Evolutionary conservation across 176 grass and related monocot genomes (phyloP), one percentile per base, ranked within the genome.

Genomic region (Oryza punctata): DNA sequence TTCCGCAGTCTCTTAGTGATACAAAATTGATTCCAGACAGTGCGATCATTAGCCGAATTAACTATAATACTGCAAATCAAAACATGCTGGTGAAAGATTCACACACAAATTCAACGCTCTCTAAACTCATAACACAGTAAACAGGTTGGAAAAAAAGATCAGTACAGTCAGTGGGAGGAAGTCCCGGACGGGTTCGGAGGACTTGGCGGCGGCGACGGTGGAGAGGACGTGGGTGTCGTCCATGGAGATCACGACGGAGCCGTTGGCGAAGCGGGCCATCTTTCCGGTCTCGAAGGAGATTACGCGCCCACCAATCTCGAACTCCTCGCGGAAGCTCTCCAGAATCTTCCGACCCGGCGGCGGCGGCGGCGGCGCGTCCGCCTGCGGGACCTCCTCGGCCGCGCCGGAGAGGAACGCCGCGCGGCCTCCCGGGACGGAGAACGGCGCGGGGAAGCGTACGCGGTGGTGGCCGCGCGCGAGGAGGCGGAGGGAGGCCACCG

Each of bases 151-250:
- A 3, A 15, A 23, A 12, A 46, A 23, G 52, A 29, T 45, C 24
- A 57, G 38, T 99, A 99, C 96, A 21, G 93, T 99, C 43, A 99
- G 86, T 27, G 91, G 91, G 57, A 99, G 91, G 79, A 99, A 99
- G 73, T 99, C 96, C 15, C 91, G 89, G 67, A 83, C 69, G 59
- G 83, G 91, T 32, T 99, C 96, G 3, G 75, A 80, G 40, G 91
- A 88, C 70, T 81, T 96, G 65, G 91, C 80, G 18, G 89, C 87
- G 61, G 89, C 91, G 52, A 96, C 89, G 25, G 96, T 91, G 5
- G 93, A 79, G 49, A 96, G 91, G 57, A 99, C 96, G 65, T 96
- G 75, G 40, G 96, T 99, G 24, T 96, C 96, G 0, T 90, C 96
- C 96, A 96, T 96, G 68, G 89, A 87, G 81, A 99, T 92, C 37